Percentiles rank a stretch among this genome's conserved stretches.
phyloP scores from a whole-genome alignment of 2,329 filamentous ascomycete species.

The Cladosporium halotolerans region DNA sequence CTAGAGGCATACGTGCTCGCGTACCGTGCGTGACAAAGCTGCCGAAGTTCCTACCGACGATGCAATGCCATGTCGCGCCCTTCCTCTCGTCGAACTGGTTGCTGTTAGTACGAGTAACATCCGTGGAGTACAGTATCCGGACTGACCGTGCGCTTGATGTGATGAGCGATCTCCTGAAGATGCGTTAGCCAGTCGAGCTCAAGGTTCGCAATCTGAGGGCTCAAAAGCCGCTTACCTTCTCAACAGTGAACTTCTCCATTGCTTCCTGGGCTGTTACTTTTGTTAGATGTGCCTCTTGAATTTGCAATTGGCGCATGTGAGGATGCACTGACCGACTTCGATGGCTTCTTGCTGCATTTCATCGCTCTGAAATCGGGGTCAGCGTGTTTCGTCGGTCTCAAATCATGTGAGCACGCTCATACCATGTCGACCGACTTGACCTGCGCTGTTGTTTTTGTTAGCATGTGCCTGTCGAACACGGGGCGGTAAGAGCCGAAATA shows the following conservation, averaged over 20 bases:
- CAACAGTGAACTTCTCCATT: slow-evolving; percentile 65
- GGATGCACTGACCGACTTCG: slow-evolving; percentile 70
- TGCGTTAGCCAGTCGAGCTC: neutral
- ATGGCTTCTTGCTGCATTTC: slow-evolving; percentile 96
- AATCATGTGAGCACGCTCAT: slow-evolving; percentile 21
- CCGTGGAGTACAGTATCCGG: neutral
- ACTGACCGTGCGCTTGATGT: slow-evolving; percentile 83
- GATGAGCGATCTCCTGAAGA: slow-evolving; percentile 80
- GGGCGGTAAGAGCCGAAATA: slow-evolving; percentile 33
- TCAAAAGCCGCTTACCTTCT: slow-evolving; percentile 50
- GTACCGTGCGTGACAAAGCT: slow-evolving; percentile 97
- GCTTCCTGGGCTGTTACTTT: slow-evolving; percentile 56
- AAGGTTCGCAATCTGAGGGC: neutral
- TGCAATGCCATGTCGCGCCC: slow-evolving; percentile 98
- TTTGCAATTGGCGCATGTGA: too few species aligned
- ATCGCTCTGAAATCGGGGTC: slow-evolving; percentile 62
- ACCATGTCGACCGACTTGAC: slow-evolving; percentile 99
- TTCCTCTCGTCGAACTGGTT: slow-evolving; percentile 91
- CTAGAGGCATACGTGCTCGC: slow-evolving; percentile 21
- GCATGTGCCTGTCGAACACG: slow-evolving; percentile 6
- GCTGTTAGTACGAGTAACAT: slow-evolving; percentile 8
- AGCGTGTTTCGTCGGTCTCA: neutral
- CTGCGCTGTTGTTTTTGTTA: slow-evolving; percentile 57
- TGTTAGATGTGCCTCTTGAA: too few species aligned
- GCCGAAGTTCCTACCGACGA: slow-evolving; percentile 96